A percentile compares a stretch with the other conserved stretches of the same genome.
These are phyloP conservation scores for Trichosporon coremiiforme DNA, from an alignment of 1,284 basidiomycete species.

Conservation along the genomic window DNA sequence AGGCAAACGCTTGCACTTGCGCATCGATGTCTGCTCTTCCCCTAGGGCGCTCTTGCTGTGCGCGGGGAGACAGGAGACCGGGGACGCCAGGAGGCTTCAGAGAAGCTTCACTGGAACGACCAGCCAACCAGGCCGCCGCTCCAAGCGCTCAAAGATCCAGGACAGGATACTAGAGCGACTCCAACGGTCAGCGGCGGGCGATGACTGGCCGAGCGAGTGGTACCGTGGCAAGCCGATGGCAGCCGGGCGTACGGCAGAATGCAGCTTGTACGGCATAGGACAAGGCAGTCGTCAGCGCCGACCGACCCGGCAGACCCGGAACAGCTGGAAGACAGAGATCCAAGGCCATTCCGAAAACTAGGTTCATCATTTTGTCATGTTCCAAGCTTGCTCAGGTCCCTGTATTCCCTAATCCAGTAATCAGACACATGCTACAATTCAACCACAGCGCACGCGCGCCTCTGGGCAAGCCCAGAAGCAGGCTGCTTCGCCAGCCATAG, in stretches of 20 bases:
- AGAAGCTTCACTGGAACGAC: not conserved
- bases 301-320: not conserved
- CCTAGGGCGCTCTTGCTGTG: not conserved
- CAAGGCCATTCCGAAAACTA: not conserved
- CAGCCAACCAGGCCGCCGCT: not conserved
- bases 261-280: not conserved
- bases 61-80: not conserved
- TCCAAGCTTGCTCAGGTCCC: not conserved
- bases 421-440: conserved; percentile 11
- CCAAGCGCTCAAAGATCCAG: not conserved
- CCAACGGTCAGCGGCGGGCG: not conserved
- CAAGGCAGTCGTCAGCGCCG: not conserved
- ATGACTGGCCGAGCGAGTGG: not conserved
- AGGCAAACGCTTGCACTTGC: not conserved
- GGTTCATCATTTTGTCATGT: conserved; percentile 12
- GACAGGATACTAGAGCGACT: conserved; percentile 1
- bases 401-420: conserved; percentile 18
- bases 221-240: not conserved
- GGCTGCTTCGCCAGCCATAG: not conserved
- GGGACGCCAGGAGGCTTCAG: not conserved
- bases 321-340: not conserved
- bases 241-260: not conserved
- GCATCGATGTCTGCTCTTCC: not conserved
- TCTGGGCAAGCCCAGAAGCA: not conserved
- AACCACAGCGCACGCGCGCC: not conserved